phyloP scores from a whole-genome alignment of 2,329 filamentous ascomycete species.

The Epichloe bromicola region DNA sequence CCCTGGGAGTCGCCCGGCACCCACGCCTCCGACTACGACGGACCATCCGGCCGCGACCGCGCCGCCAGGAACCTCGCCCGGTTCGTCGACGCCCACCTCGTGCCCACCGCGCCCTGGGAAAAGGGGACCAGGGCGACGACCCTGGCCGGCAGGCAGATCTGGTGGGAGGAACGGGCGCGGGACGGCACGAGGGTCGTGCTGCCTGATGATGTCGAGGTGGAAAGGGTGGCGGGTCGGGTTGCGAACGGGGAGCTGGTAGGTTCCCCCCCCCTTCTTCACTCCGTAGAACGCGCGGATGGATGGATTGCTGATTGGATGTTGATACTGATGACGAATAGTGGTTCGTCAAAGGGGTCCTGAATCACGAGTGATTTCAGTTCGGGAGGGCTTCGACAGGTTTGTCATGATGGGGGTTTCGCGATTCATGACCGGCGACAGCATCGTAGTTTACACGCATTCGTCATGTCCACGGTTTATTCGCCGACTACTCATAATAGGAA shows the following conservation, averaged over 20 bases:
- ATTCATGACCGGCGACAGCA: too few relatives aligned
- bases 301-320: too few relatives aligned
- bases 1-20: slow-evolving; percentile 61
- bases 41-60: slow-evolving; percentile 43
- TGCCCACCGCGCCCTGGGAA: slow-evolving; percentile 63
- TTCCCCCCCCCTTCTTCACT: slow-evolving; percentile 2
- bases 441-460: too few relatives aligned
- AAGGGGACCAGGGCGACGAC: slow-evolving; percentile 54
- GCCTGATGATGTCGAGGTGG: slow-evolving; percentile 68
- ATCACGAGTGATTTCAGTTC: slow-evolving; percentile 21
- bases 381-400: too few relatives aligned
- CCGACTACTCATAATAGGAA: too few relatives aligned
- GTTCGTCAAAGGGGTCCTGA: slow-evolving; percentile 47
- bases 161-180: slow-evolving; percentile 62
- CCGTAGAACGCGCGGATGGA: too few relatives aligned
- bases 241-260: slow-evolving; percentile 71
- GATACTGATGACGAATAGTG: slow-evolving; percentile 29
- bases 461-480: too few relatives aligned
- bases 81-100: slow-evolving; percentile 80
- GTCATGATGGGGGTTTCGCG: too few relatives aligned
- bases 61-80: slow-evolving; percentile 62
- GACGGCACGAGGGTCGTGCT: slow-evolving; percentile 59
- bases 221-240: slow-evolving; percentile 59
- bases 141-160: slow-evolving; percentile 50
- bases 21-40: slow-evolving; percentile 11